Base-by-base conservation (phyloP, 306 rosid genomes). In the Cucurbita pepo region DNA sequence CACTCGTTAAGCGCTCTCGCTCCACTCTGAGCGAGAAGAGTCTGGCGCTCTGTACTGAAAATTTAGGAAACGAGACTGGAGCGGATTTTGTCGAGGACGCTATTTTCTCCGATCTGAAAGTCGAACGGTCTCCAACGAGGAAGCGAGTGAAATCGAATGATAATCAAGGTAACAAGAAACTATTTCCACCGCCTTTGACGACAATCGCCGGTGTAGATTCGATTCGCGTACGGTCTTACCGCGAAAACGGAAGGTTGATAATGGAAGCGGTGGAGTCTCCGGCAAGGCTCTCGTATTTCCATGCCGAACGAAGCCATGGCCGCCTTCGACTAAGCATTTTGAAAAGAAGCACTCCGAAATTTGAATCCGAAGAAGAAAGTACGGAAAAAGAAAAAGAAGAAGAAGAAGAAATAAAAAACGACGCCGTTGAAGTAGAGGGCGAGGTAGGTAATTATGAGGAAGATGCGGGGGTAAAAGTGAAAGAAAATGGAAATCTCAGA, bases 161-260 rank as follows among this genome's bases (percentile, higher is more conserved):
- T 18, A 22, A 77, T 77, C 36, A 18, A 83, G 48, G 8, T 74
- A 56, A 66, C 13, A 56, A 18, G 21, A 83, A 77, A 56, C 21
- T 61, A 0, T 91, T 91, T 75, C 99, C 99, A 7, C 99, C 99
- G 13, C 99, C 99, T 48, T 79, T 95, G 82, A 91, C 99, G 30
- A 95, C 99, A 19, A 86, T 95, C 52, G 87, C 91, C 19, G 99
- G 96, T 11, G 57, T 56, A 2, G 86, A 86, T 40, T 80, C 88
- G 77, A 82, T 95, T 3, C 84, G 76, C 1, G 75, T 95, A 15
- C 83, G 81, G 77, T 87, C 97, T 65, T 93, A 82, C 83, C 88
- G 99, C 0, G 92, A 87, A 71, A 80, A 86, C 47, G 99, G 99
- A 36, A 50, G 96, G 83, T 77, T 95, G 0, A 79, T 95, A 53